phyloP scores from a whole-genome alignment of 148 eudicot genomes.

The Chenopodium suecicum region DNA sequence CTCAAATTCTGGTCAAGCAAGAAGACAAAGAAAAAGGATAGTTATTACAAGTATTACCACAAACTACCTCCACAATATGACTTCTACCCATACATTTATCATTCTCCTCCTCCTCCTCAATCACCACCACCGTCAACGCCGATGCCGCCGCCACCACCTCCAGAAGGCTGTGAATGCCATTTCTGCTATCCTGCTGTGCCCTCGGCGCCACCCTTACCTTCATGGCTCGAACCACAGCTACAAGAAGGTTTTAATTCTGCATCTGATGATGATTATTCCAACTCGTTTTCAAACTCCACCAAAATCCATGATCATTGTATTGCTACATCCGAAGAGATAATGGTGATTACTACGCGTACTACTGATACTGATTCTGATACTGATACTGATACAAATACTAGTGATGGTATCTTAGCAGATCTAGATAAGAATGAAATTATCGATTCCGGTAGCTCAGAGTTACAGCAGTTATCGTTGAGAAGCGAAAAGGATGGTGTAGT shows the following conservation, averaged over 20 bases:
- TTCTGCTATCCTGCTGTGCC: slow-evolving; percentile 16
- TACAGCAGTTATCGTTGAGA: slow-evolving; percentile 4
- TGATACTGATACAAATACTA: too few relatives aligned
- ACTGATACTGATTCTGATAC: too few relatives aligned
- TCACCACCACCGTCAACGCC: slow-evolving; percentile 3
- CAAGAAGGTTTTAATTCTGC: not conserved
- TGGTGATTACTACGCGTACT: too few relatives aligned
- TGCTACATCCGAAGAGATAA: too few relatives aligned
- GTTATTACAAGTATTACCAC: not conserved
- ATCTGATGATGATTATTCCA: not conserved
- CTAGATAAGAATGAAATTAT: too few relatives aligned
- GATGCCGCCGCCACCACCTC: not conserved
- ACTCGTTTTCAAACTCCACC: not conserved
- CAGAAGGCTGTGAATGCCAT: slow-evolving; percentile 3
- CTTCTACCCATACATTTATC: not conserved
- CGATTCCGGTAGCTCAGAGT: not conserved
- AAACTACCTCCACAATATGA: slow-evolving; percentile 7
- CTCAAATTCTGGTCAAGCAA: slow-evolving; percentile 32
- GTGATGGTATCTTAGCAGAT: too few relatives aligned
- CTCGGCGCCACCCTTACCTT: slow-evolving; percentile 30
- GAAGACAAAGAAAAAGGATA: slow-evolving; percentile 19
- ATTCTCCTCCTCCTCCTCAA: slow-evolving; percentile 10
- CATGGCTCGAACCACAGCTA: slow-evolving; percentile 26
- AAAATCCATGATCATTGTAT: not conserved
- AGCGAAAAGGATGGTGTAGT: not conserved